These are phyloP conservation scores for Wickerhamiella musiphila DNA, from an alignment of 805 yeast genomes.

Conservation along the genomic window DNA sequence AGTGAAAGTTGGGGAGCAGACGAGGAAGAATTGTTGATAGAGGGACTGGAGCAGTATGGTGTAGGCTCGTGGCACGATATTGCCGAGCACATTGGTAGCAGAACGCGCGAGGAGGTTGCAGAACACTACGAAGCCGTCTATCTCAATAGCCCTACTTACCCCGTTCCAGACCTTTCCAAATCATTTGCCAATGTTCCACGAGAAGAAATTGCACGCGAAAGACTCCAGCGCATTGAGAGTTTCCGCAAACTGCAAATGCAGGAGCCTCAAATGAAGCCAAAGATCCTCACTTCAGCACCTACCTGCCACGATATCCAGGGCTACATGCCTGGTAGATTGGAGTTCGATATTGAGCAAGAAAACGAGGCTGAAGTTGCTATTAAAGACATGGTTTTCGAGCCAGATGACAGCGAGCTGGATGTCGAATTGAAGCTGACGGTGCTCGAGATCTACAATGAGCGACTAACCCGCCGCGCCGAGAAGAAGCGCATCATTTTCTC, in stretches of 20 bases:
- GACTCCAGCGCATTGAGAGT: conserved; percentile 56
- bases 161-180: conserved; percentile 72
- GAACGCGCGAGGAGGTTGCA: conserved; percentile 83
- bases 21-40: conserved; percentile 75
- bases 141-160: conserved; percentile 54
- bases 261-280: conserved; percentile 65
- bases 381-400: conserved; percentile 89
- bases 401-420: conserved; percentile 77
- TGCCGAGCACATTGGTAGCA: conserved; percentile 87
- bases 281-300: conserved; percentile 85
- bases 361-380: conserved; percentile 91
- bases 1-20: conserved; percentile 95
- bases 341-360: conserved; percentile 90
- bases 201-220: conserved; percentile 44
- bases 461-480: conserved; percentile 84
- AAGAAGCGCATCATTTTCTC: conserved; percentile 66
- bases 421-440: conserved; percentile 78
- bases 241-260: conserved; percentile 55
- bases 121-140: conserved; percentile 63
- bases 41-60: conserved; percentile 83
- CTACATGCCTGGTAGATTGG: conserved; percentile 96
- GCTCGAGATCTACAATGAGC: conserved; percentile 74
- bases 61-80: conserved; percentile 96
- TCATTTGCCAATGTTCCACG: conserved; percentile 48
- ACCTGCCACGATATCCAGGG: conserved; percentile 95